phyloP scores from a whole-genome alignment of 2,329 filamentous ascomycete species.

The Ophiostoma australiae region DNA sequence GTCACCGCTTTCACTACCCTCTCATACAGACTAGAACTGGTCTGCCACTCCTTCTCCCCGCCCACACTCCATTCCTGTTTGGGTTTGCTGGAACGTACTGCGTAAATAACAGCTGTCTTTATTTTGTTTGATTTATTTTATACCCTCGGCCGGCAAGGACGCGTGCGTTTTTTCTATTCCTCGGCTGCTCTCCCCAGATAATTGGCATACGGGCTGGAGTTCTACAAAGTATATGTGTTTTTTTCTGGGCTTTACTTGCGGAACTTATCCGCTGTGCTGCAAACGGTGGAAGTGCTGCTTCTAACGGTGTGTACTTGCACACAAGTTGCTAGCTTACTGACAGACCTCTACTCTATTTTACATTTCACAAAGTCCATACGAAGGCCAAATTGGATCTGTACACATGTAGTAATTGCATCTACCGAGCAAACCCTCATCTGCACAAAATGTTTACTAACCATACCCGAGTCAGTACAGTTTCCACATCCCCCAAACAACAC shows the following conservation, averaged over 20 bases:
- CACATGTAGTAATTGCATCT: background rate
- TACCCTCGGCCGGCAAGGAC: background rate
- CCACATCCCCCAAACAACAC: background rate
- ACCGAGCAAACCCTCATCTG: constrained; percentile 3
- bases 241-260: no score
- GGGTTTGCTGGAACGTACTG: background rate
- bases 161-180: background rate
- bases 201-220: background rate
- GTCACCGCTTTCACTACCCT: background rate
- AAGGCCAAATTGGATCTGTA: background rate
- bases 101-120: background rate
- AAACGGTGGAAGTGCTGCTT: background rate
- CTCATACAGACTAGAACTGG: background rate
- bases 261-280: background rate
- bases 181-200: background rate
- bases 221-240: no score
- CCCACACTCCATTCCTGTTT: background rate
- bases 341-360: background rate
- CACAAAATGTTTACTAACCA: constrained; percentile 9
- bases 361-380: background rate
- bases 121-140: background rate
- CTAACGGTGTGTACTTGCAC: background rate
- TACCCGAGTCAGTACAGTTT: background rate
- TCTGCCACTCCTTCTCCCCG: background rate
- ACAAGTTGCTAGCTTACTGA: background rate